Conservation (phyloP, 352 stramenopile genomes). For the Globisporangium orthogonon region DNA sequence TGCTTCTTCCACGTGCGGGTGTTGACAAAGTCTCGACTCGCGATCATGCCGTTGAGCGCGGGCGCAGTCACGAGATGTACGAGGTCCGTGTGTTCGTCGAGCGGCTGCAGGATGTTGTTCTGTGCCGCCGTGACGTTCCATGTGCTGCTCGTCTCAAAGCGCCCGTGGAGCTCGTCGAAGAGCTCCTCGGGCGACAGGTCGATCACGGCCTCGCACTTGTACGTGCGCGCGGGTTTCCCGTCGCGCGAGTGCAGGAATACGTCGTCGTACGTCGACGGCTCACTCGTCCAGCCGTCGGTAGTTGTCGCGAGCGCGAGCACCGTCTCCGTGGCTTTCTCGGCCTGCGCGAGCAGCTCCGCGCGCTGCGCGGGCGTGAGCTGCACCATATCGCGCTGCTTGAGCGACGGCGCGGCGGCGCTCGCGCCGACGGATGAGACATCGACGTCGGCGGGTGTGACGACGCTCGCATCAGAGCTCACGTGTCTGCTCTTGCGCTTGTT, state of each 20-base stretch:
- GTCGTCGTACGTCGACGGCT: constrained; percentile 53
- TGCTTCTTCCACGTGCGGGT: constrained; percentile 66
- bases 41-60: constrained; percentile 67
- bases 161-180: constrained; percentile 72
- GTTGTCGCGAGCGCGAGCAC: constrained; percentile 47
- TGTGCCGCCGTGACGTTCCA: constrained; percentile 79
- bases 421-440: background rate
- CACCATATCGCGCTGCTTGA: constrained; percentile 29
- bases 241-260: constrained; percentile 63
- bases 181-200: constrained; percentile 66
- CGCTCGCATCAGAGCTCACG: constrained; percentile 4
- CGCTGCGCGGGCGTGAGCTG: constrained; percentile 38
- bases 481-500: constrained; percentile 15
- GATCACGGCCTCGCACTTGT: constrained; percentile 68
- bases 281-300: constrained; percentile 52
- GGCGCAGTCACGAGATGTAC: constrained; percentile 63
- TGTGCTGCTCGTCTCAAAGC: constrained; percentile 61
- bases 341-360: constrained; percentile 40
- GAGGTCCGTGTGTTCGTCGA: constrained; percentile 66
- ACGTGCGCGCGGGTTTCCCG: constrained; percentile 63
- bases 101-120: constrained; percentile 63
- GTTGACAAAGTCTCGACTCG: constrained; percentile 80
- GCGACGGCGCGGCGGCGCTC: background rate
- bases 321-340: constrained; percentile 40
- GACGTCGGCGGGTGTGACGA: constrained; percentile 19